Evolutionary conservation across 2,329 filamentous ascomycete genomes (phyloP).

Genomic region (Penicillium brevicompactum): DNA sequence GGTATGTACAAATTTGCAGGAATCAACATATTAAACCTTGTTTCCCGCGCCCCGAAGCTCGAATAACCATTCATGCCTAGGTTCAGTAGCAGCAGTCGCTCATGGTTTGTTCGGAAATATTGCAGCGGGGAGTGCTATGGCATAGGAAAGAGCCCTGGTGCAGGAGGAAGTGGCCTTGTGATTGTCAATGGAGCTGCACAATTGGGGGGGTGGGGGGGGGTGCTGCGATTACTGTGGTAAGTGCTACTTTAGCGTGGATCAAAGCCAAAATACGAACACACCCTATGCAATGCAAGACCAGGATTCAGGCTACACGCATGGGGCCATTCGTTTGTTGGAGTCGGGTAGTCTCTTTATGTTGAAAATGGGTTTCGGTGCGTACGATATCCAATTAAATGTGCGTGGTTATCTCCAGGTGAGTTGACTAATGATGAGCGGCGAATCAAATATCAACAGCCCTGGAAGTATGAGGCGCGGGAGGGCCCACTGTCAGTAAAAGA

Average conservation of each 20-base stretch:
- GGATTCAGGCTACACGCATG: no score
- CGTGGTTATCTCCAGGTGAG: no score
- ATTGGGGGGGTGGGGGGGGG: no score
- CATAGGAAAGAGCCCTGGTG: constrained; percentile 11
- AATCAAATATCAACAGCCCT: no score
- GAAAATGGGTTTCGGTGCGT: no score
- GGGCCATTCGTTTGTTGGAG: no score
- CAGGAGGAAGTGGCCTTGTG: constrained; percentile 11
- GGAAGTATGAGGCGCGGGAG: no score
- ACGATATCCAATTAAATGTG: no score
- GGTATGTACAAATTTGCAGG: constrained; percentile 6
- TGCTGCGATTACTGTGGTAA: constrained; percentile 6
- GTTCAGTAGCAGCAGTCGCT: background rate
- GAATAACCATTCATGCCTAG: constrained; percentile 1
- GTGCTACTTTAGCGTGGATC: constrained; percentile 10
- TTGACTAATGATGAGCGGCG: no score
- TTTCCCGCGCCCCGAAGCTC: constrained; percentile 2
- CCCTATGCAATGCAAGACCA: no score
- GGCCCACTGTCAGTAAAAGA: no score
- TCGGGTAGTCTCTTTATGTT: no score
- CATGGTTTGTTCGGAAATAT: constrained; percentile 9
- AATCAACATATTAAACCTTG: background rate
- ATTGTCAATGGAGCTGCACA: constrained; percentile 8
- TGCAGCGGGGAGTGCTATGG: constrained; percentile 7
- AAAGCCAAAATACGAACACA: constrained; percentile 1